These are phyloP conservation scores for Eremothecium gossypii DNA, from an alignment of 1,139 yeast genomes.

Conservation along the genomic window DNA sequence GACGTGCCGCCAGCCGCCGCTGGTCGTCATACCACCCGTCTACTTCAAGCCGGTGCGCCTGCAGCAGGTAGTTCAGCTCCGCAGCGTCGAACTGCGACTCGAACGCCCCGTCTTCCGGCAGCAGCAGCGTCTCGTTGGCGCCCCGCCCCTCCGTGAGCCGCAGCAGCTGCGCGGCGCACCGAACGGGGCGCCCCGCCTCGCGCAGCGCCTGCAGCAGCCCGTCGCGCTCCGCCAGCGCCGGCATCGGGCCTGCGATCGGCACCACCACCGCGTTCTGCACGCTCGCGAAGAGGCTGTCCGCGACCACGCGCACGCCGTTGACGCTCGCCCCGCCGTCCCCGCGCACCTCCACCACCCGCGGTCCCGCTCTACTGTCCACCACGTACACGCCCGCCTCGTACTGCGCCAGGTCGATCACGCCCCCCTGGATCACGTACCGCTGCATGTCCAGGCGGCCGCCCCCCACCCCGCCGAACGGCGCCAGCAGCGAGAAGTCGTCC, in stretches of 20 bases:
- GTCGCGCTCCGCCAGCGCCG: constrained; percentile 28
- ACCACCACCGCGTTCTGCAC: constrained; percentile 63
- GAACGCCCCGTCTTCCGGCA: constrained; percentile 39
- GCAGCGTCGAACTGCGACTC: constrained; percentile 31
- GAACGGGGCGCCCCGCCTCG: too few species aligned
- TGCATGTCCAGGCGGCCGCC: constrained; percentile 21
- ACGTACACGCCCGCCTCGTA: constrained; percentile 15
- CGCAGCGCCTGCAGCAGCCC: too few species aligned
- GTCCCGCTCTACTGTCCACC: constrained; percentile 14
- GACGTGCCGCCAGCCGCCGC: constrained; percentile 13
- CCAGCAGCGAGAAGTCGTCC: constrained; percentile 64
- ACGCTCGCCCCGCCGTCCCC: constrained; percentile 24
- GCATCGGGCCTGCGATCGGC: too few species aligned
- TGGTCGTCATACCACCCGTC: constrained; percentile 31
- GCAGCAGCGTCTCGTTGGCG: constrained; percentile 29
- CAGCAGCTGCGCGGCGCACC: too few species aligned
- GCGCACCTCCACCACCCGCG: constrained; percentile 14
- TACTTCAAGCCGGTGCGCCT: constrained; percentile 8
- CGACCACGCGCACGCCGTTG: constrained; percentile 51
- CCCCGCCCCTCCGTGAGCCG: too few species aligned
- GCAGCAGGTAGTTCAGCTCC: constrained; percentile 39
- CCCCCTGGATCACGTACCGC: constrained; percentile 20
- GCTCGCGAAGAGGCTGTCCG: constrained; percentile 54
- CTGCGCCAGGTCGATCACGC: constrained; percentile 13
- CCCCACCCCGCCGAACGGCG: constrained; percentile 83